phyloP scores from a whole-genome alignment of 805 yeast species.

The Hanseniaspora jakobsenii region DNA sequence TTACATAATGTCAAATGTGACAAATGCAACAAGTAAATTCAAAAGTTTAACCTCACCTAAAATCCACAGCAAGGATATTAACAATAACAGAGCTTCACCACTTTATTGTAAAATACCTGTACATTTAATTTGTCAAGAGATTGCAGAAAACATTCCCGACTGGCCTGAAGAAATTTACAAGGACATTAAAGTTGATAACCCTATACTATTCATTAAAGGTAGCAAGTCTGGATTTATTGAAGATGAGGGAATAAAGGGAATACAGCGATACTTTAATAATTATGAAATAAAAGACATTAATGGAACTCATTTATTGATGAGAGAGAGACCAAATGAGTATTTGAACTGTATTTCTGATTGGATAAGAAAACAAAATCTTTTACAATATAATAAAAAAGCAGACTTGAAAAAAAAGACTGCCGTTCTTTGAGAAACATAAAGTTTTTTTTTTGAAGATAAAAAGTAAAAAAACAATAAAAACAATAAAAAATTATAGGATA shows the following conservation, averaged over 20 bases:
- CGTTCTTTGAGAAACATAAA: too few species aligned
- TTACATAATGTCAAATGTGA: background rate
- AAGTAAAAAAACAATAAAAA: too few species aligned
- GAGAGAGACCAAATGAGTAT: slow-evolving; percentile 23
- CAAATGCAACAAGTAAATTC: background rate
- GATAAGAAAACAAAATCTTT: slow-evolving; percentile 9
- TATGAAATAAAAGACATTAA: slow-evolving; percentile 22
- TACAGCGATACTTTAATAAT: slow-evolving; percentile 23
- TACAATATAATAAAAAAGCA: background rate
- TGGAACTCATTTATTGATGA: slow-evolving; percentile 25
- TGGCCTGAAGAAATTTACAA: slow-evolving; percentile 20
- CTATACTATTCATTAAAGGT: slow-evolving; percentile 37
- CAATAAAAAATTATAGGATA: too few species aligned
- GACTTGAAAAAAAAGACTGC: background rate
- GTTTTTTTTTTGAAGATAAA: too few species aligned
- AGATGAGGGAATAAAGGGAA: slow-evolving; percentile 21
- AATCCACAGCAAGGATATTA: slow-evolving; percentile 14
- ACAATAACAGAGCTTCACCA: too few species aligned
- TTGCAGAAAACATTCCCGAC: slow-evolving; percentile 23
- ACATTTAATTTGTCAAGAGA: slow-evolving; percentile 19
- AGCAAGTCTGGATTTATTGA: slow-evolving; percentile 33
- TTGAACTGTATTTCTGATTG: slow-evolving; percentile 19
- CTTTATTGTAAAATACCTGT: slow-evolving; percentile 14
- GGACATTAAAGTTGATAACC: slow-evolving; percentile 24
- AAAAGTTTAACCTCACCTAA: slow-evolving; percentile 15